Evolutionary conservation across 305 asterid genomes (phyloP).

Genomic region (Lippia alba): DNA sequence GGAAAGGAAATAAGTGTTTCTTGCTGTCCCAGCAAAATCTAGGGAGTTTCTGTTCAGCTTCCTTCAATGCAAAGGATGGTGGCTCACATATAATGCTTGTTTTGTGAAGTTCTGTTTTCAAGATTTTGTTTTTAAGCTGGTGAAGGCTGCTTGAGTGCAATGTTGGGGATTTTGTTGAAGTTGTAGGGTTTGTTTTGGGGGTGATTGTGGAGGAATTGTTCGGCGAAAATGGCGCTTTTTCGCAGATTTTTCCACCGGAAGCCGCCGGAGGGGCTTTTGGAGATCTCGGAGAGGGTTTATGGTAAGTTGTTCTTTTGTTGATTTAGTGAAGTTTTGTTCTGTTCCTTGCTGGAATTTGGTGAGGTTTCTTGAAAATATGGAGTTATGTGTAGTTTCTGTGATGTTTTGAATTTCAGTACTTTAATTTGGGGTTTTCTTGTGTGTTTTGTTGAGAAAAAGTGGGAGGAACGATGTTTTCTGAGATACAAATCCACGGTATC

Average conservation of each 20-base stretch:
- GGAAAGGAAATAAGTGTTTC: conserved; percentile 55
- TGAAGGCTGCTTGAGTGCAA: conserved; percentile 40
- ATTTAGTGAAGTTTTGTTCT: not conserved
- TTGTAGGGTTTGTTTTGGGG: conserved; percentile 41
- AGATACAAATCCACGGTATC: not conserved
- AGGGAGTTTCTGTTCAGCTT: conserved; percentile 45
- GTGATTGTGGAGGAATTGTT: conserved; percentile 42
- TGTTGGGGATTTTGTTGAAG: conserved; percentile 39
- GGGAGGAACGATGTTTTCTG: not conserved
- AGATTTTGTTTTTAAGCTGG: conserved; percentile 33
- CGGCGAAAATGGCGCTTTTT: conserved; percentile 62
- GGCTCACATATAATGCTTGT: conserved; percentile 12
- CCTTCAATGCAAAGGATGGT: conserved; percentile 43
- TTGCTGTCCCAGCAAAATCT: conserved; percentile 65
- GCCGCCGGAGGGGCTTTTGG: conserved; percentile 75
- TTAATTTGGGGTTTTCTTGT: not conserved
- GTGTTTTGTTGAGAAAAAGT: not conserved
- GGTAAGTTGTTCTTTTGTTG: conserved; percentile 53
- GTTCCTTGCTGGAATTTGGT: not conserved
- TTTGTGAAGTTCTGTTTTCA: conserved; percentile 29
- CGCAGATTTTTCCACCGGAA: conserved; percentile 67
- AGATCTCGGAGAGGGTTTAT: conserved; percentile 79
- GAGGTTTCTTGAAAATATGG: conserved; percentile 26
- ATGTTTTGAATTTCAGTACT: not conserved
- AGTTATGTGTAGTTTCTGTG: conserved; percentile 13